Percentiles rank a stretch among this genome's conserved stretches.
Conservation (phyloP, 257 asterid genomes). For the Solanum dulcamara region DNA sequence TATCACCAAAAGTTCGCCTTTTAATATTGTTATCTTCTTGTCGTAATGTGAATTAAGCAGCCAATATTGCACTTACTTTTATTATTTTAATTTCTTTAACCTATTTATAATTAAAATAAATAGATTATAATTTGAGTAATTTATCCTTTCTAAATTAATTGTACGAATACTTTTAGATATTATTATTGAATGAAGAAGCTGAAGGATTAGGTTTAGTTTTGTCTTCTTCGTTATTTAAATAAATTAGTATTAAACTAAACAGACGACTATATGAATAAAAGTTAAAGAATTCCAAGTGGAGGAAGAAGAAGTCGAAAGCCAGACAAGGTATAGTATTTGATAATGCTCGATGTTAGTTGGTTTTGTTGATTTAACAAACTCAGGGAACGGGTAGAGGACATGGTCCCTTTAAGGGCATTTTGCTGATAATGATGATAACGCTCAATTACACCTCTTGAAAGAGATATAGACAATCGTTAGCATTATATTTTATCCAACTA, state of each 20-base stretch:
- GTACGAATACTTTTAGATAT: not conserved
- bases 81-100: not conserved
- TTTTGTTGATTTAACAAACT: too few species aligned
- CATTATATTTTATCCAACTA: too few species aligned
- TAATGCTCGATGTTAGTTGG: too few species aligned
- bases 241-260: not conserved
- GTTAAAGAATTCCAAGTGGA: not conserved
- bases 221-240: not conserved
- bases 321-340: not conserved
- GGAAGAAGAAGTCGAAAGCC: not conserved
- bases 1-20: not conserved
- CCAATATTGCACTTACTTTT: too few species aligned
- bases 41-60: too few species aligned
- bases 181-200: not conserved
- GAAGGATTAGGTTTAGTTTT: not conserved
- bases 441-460: too few species aligned
- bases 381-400: too few species aligned
- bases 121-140: not conserved
- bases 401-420: too few species aligned
- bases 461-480: too few species aligned
- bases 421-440: too few species aligned
- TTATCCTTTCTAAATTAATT: not conserved
- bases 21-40: too few species aligned
- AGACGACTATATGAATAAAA: not conserved
- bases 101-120: not conserved